Evolutionary conservation across 2,329 filamentous ascomycete species (phyloP).

Genomic region (Fusarium musae): DNA sequence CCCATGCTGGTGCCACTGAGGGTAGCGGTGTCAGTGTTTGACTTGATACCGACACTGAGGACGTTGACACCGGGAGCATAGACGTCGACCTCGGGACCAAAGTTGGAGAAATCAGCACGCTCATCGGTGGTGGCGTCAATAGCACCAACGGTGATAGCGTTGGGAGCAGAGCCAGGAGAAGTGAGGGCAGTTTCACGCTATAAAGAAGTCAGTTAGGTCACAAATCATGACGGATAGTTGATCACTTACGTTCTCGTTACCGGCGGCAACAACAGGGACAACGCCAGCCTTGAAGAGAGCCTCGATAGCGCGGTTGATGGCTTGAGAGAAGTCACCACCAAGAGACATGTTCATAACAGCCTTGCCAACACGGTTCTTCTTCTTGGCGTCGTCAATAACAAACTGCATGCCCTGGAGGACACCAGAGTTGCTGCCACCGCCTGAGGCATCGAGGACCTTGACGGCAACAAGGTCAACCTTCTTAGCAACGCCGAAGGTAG

Average conservation of each 20-base stretch:
- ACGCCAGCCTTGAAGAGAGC: conserved; percentile 61
- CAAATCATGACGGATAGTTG: not conserved
- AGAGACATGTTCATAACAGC: conserved; percentile 74
- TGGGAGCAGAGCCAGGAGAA: conserved; percentile 65
- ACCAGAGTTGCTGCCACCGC: conserved; percentile 51
- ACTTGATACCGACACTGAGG: conserved; percentile 63
- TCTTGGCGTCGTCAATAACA: conserved; percentile 58
- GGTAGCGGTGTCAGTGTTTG: conserved; percentile 55
- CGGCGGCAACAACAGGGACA: conserved; percentile 69
- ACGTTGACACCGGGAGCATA: conserved; percentile 67
- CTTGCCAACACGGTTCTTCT: conserved; percentile 58
- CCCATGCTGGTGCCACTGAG: conserved; percentile 70
- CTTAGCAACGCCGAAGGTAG: conserved; percentile 68
- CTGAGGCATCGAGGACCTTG: conserved; percentile 66
- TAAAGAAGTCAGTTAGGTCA: conserved; percentile 16
- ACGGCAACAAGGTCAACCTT: conserved; percentile 62
- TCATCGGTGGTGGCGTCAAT: conserved; percentile 62
- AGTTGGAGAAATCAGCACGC: conserved; percentile 68
- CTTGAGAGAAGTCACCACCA: conserved; percentile 59
- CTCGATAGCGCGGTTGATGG: conserved; percentile 67
- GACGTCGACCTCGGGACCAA: conserved; percentile 63
- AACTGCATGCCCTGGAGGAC: conserved; percentile 70
- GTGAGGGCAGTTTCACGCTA: conserved; percentile 60
- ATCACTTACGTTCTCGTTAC: conserved; percentile 62
- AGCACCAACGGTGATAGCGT: conserved; percentile 69